These are phyloP conservation scores for Crinitomyces ghanaensis DNA, from an alignment of 805 yeast genomes.

Conservation along the genomic window DNA sequence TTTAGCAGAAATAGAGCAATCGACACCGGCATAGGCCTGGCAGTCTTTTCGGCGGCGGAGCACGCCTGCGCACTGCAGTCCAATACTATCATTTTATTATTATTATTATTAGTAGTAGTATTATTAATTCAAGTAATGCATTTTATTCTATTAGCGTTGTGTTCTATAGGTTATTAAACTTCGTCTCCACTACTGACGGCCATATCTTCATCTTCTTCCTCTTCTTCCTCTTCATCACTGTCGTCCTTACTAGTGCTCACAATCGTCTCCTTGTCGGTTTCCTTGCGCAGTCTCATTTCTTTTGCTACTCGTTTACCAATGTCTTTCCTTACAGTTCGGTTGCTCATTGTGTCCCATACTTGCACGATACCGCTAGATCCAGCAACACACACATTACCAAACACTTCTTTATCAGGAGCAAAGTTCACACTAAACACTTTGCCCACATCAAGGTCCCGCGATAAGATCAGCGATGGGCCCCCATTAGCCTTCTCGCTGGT, in stretches of 20 bases:
- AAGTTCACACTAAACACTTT: constrained; percentile 74
- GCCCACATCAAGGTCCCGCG: constrained; percentile 90
- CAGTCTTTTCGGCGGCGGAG: too few species aligned
- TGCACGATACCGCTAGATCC: constrained; percentile 78
- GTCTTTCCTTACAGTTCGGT: constrained; percentile 60
- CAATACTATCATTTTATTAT: too few species aligned
- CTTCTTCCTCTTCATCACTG: constrained; percentile 10
- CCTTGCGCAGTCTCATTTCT: constrained; percentile 5
- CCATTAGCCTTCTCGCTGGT: constrained; percentile 31
- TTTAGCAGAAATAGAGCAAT: too few species aligned
- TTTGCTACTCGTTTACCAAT: constrained; percentile 36
- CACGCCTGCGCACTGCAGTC: too few species aligned
- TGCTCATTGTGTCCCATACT: constrained; percentile 86
- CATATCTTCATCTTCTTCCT: constrained; percentile 13
- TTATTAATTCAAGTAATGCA: too few species aligned
- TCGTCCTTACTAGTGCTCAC: constrained; percentile 7
- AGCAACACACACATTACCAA: constrained; percentile 76
- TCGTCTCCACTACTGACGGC: constrained; percentile 16
- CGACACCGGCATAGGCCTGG: too few species aligned
- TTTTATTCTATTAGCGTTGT: too few species aligned
- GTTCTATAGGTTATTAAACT: constrained; percentile 29
- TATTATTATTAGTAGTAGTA: too few species aligned
- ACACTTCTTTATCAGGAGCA: constrained; percentile 77
- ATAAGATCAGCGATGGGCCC: constrained; percentile 80
- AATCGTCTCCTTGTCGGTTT: constrained; percentile 3